Conservation (phyloP, 2,329 filamentous ascomycete species). For the Diplodia seriata region DNA sequence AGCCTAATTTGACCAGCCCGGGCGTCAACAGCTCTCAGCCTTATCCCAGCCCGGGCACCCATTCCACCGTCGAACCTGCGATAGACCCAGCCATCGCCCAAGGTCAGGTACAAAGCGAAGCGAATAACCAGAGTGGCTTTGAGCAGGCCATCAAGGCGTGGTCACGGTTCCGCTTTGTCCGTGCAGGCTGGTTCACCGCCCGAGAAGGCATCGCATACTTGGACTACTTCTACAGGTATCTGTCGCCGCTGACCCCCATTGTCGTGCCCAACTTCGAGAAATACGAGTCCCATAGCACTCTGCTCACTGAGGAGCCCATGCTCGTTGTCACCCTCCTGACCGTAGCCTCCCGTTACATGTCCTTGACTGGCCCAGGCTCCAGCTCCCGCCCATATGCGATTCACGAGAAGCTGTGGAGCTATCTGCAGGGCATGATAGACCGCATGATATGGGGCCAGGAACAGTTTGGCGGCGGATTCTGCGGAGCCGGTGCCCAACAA, state of each 20-base stretch:
- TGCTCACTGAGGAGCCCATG: constrained; percentile 91
- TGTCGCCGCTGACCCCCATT: constrained; percentile 92
- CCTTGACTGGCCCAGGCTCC: constrained; percentile 78
- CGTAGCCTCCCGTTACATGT: constrained; percentile 86
- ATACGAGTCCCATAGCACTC: constrained; percentile 76
- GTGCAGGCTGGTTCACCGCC: constrained; percentile 94
- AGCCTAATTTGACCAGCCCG: constrained; percentile 46
- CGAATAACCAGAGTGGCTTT: constrained; percentile 45
- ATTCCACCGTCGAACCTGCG: constrained; percentile 38
- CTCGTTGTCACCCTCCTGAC: constrained; percentile 90
- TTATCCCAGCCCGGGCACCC: constrained; percentile 39
- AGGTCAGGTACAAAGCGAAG: constrained; percentile 3
- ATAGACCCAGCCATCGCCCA: constrained; percentile 44
- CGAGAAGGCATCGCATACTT: constrained; percentile 93
- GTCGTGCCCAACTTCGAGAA: constrained; percentile 88
- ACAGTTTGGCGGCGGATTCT: constrained; percentile 89
- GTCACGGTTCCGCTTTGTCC: constrained; percentile 91
- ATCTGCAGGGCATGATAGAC: constrained; percentile 93
- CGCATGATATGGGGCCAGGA: constrained; percentile 95
- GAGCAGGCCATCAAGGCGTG: constrained; percentile 82
- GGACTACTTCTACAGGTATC: constrained; percentile 91
- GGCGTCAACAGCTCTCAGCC: constrained; percentile 37
- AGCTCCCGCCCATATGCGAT: constrained; percentile 87
- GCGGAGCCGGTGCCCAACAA: constrained; percentile 71
- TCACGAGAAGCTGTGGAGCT: constrained; percentile 94